phyloP scores from a whole-genome alignment of 306 rosid species.

The Lathyrus oleraceus region DNA sequence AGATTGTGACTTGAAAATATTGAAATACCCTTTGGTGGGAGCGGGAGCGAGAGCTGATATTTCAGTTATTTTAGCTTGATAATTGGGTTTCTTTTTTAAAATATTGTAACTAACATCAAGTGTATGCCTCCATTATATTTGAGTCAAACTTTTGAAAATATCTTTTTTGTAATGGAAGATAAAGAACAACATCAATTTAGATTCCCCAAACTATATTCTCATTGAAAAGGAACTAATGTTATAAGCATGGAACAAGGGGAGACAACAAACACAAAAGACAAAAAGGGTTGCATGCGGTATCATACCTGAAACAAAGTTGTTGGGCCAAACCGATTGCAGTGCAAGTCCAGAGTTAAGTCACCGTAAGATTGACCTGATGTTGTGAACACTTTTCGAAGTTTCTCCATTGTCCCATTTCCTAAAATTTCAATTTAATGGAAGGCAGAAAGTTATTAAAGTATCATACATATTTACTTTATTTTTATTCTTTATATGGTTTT shows the following conservation, averaged over 20 bases:
- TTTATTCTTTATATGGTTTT: slow-evolving; percentile 1
- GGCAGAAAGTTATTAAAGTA: slow-evolving; percentile 25
- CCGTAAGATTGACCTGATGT: slow-evolving; percentile 71
- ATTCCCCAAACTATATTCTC: slow-evolving; percentile 22
- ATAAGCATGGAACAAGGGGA: slow-evolving; percentile 15
- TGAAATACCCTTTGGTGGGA: slow-evolving; percentile 18
- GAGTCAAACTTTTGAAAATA: slow-evolving; percentile 19
- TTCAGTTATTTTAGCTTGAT: slow-evolving; percentile 24
- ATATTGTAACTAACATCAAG: slow-evolving; percentile 13
- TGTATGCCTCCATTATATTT: slow-evolving; percentile 15
- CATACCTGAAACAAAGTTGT: slow-evolving; percentile 78
- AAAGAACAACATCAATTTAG: slow-evolving; percentile 13
- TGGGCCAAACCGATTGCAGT: slow-evolving; percentile 85
- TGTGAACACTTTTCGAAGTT: slow-evolving; percentile 73
- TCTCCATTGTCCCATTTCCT: slow-evolving; percentile 92
- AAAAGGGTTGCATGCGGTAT: slow-evolving; percentile 29
- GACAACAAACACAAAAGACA: slow-evolving; percentile 24
- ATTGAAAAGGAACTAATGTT: slow-evolving; percentile 10
- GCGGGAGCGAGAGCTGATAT: slow-evolving; percentile 4
- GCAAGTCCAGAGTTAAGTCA: slow-evolving; percentile 80
- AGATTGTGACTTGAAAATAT: neutral
- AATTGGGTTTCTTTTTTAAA: slow-evolving; percentile 25
- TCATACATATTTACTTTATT: slow-evolving; percentile 9
- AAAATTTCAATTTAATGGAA: slow-evolving; percentile 35
- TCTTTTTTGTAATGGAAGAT: slow-evolving; percentile 2